A percentile compares a stretch with the other conserved stretches of the same genome.
phyloP scores from a whole-genome alignment of 1,139 yeast genomes.

The Protomyces arabidopsidicola region DNA sequence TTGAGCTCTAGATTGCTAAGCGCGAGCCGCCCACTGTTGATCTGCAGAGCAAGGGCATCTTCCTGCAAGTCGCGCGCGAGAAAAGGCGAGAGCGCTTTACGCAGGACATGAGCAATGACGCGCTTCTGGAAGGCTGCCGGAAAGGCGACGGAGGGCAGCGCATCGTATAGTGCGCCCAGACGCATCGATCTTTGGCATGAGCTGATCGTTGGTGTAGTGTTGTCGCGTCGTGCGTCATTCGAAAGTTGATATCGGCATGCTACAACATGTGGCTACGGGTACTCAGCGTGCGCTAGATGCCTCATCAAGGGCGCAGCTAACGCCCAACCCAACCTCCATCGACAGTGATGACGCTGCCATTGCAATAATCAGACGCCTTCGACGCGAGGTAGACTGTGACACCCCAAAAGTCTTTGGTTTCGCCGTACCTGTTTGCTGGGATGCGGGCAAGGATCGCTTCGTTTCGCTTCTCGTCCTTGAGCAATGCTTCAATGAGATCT shows the following conservation, averaged over 20 bases:
- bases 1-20: constrained; percentile 11
- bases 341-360: constrained; percentile 52
- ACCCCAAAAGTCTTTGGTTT: constrained; percentile 53
- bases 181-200: background rate
- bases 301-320: too few species aligned
- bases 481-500: constrained; percentile 47
- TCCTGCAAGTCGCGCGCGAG: constrained; percentile 1
- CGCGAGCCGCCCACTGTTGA: constrained; percentile 4
- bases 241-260: too few species aligned
- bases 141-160: background rate
- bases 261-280: too few species aligned
- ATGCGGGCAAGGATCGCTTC: constrained; percentile 45
- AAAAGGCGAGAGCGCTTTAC: constrained; percentile 2
- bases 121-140: constrained; percentile 14
- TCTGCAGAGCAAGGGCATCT: constrained; percentile 12
- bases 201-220: too few species aligned
- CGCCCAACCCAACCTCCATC: constrained; percentile 57
- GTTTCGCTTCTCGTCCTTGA: constrained; percentile 40
- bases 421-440: constrained; percentile 53
- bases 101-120: constrained; percentile 7
- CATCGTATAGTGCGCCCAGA: constrained; percentile 4
- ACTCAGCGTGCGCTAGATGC: too few species aligned
- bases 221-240: too few species aligned
- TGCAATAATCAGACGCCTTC: constrained; percentile 50
- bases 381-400: constrained; percentile 51